These are phyloP conservation scores for Tilletia indica DNA, from an alignment of 1,284 basidiomycete genomes.

Conservation along the genomic window DNA sequence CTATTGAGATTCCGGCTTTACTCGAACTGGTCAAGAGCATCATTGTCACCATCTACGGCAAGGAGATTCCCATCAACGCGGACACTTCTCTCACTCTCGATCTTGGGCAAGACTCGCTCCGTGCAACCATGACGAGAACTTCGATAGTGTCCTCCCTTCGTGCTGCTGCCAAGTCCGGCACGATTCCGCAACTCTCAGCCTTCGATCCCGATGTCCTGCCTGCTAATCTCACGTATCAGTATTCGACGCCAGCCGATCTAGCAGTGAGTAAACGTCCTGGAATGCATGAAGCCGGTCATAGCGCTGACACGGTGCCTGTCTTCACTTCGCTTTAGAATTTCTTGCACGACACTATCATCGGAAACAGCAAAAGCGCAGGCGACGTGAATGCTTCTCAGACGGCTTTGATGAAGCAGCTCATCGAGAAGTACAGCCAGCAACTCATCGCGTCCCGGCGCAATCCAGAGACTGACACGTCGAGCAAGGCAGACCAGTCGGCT, in stretches of 20 bases:
- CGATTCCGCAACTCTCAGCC: background rate
- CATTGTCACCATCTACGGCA: background rate
- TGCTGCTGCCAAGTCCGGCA: background rate
- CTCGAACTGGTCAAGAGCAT: background rate
- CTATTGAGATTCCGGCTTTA: background rate
- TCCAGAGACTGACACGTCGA: background rate
- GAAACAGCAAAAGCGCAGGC: background rate
- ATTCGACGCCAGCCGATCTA: constrained; percentile 11
- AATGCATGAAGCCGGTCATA: background rate
- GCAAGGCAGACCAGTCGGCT: background rate
- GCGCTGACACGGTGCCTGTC: background rate
- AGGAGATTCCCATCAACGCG: background rate
- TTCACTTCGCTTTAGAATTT: background rate
- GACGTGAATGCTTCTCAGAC: background rate
- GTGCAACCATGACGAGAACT: background rate
- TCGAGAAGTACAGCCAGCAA: constrained; percentile 9
- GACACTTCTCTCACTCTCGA: constrained; percentile 9
- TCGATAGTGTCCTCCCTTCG: background rate
- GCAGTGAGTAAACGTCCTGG: background rate
- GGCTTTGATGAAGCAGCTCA: background rate
- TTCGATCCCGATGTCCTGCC: background rate
- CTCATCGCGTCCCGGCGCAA: background rate
- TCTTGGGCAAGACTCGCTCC: constrained; percentile 10
- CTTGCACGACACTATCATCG: background rate
- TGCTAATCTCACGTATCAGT: background rate